Evolutionary conservation across 805 yeast genomes (phyloP).

Genomic region (Candida maris): DNA sequence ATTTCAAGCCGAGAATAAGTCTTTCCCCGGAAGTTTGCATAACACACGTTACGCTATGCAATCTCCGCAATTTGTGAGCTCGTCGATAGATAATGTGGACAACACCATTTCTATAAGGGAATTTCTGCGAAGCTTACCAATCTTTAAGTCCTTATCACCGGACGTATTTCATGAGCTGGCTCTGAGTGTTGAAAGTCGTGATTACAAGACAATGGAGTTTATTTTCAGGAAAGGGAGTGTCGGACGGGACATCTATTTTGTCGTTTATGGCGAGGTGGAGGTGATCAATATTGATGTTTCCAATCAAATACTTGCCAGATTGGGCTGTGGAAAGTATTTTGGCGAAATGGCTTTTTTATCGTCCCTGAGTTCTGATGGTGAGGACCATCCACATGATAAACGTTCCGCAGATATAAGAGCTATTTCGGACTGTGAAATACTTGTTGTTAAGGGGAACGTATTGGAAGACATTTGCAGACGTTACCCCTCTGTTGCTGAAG

Average conservation of each 20-base stretch:
- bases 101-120: constrained; percentile 52
- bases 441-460: constrained; percentile 55
- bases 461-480: constrained; percentile 51
- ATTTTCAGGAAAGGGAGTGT: constrained; percentile 56
- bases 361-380: constrained; percentile 33
- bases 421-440: constrained; percentile 53
- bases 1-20: background rate
- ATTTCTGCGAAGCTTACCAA: constrained; percentile 53
- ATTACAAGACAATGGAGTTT: constrained; percentile 53
- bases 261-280: constrained; percentile 68
- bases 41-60: background rate
- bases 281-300: constrained; percentile 43
- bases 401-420: constrained; percentile 67
- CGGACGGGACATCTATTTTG: constrained; percentile 64
- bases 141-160: constrained; percentile 55
- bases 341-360: constrained; percentile 74
- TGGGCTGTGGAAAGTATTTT: constrained; percentile 62
- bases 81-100: constrained; percentile 40
- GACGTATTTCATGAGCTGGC: constrained; percentile 63
- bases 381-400: constrained; percentile 21
- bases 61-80: background rate
- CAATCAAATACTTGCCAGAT: constrained; percentile 48
- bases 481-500: constrained; percentile 56
- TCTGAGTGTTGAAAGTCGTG: constrained; percentile 54
- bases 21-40: background rate